These are phyloP conservation scores for Suillus weaverae DNA, from an alignment of 768 basidiomycete genomes.

Conservation along the genomic window DNA sequence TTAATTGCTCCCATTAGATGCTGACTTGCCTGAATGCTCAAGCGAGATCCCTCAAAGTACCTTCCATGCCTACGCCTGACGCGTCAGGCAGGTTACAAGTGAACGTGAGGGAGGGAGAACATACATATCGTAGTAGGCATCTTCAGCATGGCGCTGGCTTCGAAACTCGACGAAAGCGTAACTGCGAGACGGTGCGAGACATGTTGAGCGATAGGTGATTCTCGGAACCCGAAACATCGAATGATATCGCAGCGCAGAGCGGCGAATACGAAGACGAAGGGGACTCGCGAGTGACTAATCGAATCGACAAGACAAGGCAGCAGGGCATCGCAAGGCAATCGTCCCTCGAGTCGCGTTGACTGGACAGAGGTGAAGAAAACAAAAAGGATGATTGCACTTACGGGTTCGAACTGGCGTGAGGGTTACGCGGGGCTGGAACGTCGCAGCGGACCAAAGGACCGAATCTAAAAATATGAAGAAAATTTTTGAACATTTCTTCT, in stretches of 20 bases:
- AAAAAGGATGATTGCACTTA: constrained; percentile 49
- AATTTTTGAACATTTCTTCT: constrained; percentile 8
- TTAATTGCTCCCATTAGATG: too few species aligned
- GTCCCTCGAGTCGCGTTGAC: constrained; percentile 38
- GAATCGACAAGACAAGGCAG: constrained; percentile 30
- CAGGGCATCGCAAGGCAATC: constrained; percentile 23
- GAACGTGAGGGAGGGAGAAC: constrained; percentile 23
- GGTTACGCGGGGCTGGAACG: constrained; percentile 84
- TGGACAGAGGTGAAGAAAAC: constrained; percentile 34
- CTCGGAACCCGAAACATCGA: constrained; percentile 38
- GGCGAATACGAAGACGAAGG: constrained; percentile 31
- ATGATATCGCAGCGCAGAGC: constrained; percentile 29
- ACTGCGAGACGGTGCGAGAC: constrained; percentile 54
- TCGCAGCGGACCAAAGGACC: constrained; percentile 87
- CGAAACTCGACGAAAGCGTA: constrained; percentile 88
- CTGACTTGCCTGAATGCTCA: constrained; percentile 67
- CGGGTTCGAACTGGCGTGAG: constrained; percentile 74
- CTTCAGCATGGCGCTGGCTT: constrained; percentile 74
- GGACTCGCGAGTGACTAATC: constrained; percentile 30
- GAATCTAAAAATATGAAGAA: constrained; percentile 47
- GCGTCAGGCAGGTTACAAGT: constrained; percentile 11
- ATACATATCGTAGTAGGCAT: constrained; percentile 83
- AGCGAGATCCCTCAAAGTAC: constrained; percentile 68
- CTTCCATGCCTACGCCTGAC: constrained; percentile 62
- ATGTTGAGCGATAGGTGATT: constrained; percentile 59